Evolutionary conservation across 176 grass and related monocot genomes (phyloP).

Genomic region (Olyra latifolia): DNA sequence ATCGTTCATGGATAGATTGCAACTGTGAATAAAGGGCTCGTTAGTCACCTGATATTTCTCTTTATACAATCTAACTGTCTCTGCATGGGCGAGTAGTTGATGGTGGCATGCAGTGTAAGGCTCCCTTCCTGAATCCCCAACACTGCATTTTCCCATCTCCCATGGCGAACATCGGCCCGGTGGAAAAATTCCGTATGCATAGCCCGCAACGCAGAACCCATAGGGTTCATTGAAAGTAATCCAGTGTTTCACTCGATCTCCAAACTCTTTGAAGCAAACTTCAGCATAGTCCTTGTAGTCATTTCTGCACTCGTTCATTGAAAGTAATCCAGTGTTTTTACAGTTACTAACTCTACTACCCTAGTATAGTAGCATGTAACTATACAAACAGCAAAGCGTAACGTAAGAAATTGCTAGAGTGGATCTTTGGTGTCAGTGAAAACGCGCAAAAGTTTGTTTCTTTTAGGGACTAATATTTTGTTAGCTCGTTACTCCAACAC

Average conservation of each 20-base stretch:
- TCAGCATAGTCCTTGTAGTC: no score
- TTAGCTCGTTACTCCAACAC: not conserved
- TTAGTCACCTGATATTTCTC: no score
- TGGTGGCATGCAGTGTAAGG: constrained; percentile 54
- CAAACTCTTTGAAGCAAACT: no score
- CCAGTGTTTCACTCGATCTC: no score
- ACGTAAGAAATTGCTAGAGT: not conserved
- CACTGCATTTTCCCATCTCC: constrained; percentile 30
- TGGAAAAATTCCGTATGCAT: not conserved
- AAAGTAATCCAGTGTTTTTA: no score
- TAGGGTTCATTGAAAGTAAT: no score
- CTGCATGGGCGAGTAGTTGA: constrained; percentile 47
- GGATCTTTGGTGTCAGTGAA: no score
- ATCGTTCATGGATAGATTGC: no score
- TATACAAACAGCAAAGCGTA: not conserved
- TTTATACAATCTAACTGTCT: constrained; percentile 27
- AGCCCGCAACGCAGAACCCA: not conserved
- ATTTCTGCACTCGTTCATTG: not conserved
- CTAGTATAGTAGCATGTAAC: not conserved
- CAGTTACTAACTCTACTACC: not conserved
- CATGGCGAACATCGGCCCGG: constrained; percentile 45
- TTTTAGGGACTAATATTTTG: not conserved
- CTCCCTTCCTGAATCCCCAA: constrained; percentile 50
- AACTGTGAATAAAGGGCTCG: no score
- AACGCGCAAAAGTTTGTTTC: no score